Conservation (phyloP, 768 basidiomycete species). For the Kockovaella imperatae region DNA sequence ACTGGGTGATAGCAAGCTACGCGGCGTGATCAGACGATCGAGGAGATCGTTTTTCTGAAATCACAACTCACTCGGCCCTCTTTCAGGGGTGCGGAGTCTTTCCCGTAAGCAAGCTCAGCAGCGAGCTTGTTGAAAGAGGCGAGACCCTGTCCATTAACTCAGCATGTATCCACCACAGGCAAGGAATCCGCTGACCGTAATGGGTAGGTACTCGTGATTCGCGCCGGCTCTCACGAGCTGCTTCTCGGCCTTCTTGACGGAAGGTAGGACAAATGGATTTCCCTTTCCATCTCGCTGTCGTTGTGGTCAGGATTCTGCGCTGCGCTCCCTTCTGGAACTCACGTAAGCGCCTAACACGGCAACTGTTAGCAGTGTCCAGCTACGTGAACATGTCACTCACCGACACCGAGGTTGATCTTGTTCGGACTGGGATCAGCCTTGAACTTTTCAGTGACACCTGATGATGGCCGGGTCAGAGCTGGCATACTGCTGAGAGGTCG, state of each 20-base stretch:
- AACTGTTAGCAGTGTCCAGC: conserved; percentile 1
- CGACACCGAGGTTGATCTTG: conserved; percentile 97
- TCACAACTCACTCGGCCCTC: conserved; percentile 53
- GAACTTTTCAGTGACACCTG: conserved; percentile 77
- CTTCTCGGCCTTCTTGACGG: conserved; percentile 71
- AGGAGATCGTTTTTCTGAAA: not conserved
- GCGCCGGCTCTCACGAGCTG: conserved; percentile 57
- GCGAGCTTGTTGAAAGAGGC: conserved; percentile 77
- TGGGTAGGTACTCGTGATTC: conserved; percentile 96
- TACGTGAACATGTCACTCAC: conserved; percentile 55
- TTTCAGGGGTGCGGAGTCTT: conserved; percentile 63
- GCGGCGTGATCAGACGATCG: not conserved
- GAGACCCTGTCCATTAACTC: conserved; percentile 52
- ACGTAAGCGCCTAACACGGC: conserved; percentile 34
- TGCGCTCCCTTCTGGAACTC: conserved; percentile 7
- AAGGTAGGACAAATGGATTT: conserved; percentile 85
- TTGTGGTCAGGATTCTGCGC: not conserved
- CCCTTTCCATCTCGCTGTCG: conserved; percentile 70
- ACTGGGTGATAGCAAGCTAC: conserved; percentile 78
- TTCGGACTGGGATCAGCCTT: conserved; percentile 85
- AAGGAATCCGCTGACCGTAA: conserved; percentile 50
- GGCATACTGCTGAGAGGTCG: not conserved
- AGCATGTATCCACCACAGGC: not conserved
- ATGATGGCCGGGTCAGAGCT: not conserved
- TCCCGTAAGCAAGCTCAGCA: conserved; percentile 78